Conservation (phyloP, 2,329 filamentous ascomycete genomes). For the Diaporthe citrichinensis region DNA sequence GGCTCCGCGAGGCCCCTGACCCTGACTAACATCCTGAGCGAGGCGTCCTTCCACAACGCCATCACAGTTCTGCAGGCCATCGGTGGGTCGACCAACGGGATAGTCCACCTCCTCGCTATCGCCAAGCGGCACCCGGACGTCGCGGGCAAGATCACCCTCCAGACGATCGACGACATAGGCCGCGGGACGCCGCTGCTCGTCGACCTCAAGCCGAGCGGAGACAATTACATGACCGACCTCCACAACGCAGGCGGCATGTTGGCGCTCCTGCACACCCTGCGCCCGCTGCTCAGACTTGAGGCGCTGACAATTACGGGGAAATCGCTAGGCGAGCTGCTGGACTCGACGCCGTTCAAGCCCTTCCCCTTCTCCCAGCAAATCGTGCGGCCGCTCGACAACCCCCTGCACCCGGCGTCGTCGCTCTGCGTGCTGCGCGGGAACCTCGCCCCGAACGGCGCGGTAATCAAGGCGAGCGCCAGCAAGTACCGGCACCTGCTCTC, state of each 20-base stretch:
- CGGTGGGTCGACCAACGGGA: slow-evolving; percentile 87
- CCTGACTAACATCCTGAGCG: slow-evolving; percentile 70
- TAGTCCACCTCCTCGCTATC: slow-evolving; percentile 90
- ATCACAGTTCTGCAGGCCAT: slow-evolving; percentile 89
- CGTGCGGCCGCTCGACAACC: slow-evolving; percentile 76
- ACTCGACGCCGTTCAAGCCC: slow-evolving; percentile 73
- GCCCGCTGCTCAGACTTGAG: slow-evolving; percentile 80
- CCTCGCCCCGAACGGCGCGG: slow-evolving; percentile 84
- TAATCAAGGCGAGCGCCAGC: slow-evolving; percentile 89
- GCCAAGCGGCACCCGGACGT: slow-evolving; percentile 79
- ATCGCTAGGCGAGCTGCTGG: slow-evolving; percentile 85
- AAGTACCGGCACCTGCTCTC: slow-evolving; percentile 76
- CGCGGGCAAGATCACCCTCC: slow-evolving; percentile 73
- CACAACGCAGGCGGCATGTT: slow-evolving; percentile 91
- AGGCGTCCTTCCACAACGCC: slow-evolving; percentile 85
- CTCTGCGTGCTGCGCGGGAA: slow-evolving; percentile 88
- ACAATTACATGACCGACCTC: slow-evolving; percentile 91
- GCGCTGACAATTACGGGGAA: slow-evolving; percentile 88
- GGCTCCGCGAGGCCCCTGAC: slow-evolving; percentile 75
- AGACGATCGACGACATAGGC: slow-evolving; percentile 84
- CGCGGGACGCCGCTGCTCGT: slow-evolving; percentile 85
- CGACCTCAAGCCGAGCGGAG: slow-evolving; percentile 87
- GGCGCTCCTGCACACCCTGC: slow-evolving; percentile 83
- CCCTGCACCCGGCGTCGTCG: slow-evolving; percentile 82
- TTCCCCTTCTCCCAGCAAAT: slow-evolving; percentile 52